Evolutionary conservation across 192 early-diverging fungal genomes (phyloP).

Genomic region (Linderina pennispora): DNA sequence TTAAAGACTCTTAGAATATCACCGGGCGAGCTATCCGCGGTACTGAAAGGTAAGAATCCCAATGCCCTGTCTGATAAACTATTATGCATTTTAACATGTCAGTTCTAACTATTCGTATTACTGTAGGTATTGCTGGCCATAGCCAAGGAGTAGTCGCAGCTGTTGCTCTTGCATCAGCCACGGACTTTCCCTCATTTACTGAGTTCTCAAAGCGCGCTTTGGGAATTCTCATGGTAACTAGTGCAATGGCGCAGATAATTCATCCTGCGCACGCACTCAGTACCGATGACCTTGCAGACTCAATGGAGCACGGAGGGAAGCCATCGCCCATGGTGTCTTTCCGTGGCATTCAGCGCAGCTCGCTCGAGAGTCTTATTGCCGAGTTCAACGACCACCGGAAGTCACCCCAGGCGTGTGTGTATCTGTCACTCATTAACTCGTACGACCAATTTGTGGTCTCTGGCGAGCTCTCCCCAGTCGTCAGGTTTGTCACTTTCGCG

Average conservation of each 20-base stretch:
- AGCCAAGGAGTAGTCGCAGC: conserved; percentile 88
- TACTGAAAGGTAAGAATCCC: conserved; percentile 37
- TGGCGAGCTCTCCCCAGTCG: conserved; percentile 75
- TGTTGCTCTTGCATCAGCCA: conserved; percentile 72
- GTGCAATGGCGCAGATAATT: conserved; percentile 72
- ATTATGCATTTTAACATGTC: no score
- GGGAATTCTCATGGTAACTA: conserved; percentile 76
- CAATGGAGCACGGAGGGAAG: conserved; percentile 55
- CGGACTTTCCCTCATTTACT: conserved; percentile 74
- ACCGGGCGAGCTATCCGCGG: conserved; percentile 54
- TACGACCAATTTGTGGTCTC: conserved; percentile 75
- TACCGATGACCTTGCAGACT: conserved; percentile 68
- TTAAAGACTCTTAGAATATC: conserved; percentile 61
- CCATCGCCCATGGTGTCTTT: conserved; percentile 89
- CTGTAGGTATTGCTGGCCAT: conserved; percentile 75
- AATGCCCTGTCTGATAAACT: no score
- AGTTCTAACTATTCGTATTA: not conserved
- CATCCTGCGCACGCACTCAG: conserved; percentile 69
- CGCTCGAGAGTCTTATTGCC: conserved; percentile 65
- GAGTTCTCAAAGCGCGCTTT: conserved; percentile 71
- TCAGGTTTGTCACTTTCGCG: conserved; percentile 71
- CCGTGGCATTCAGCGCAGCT: conserved; percentile 60
- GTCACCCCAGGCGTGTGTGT: conserved; percentile 58
- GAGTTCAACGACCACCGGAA: conserved; percentile 68
- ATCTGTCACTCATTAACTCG: conserved; percentile 80